Evolutionary conservation across 257 asterid genomes (phyloP).

Genomic region (Jaltomata sinuosa): DNA sequence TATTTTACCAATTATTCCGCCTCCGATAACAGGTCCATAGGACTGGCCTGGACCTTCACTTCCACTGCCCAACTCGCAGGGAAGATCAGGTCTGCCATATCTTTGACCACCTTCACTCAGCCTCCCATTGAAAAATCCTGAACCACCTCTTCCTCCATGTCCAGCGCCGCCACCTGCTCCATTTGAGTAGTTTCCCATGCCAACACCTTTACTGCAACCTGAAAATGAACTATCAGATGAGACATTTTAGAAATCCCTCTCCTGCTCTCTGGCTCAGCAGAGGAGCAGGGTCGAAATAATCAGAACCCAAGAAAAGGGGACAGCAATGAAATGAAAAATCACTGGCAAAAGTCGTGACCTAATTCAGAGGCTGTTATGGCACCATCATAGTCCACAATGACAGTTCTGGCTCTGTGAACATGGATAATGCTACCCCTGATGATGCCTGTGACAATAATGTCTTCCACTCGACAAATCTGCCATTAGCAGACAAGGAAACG

Average conservation of each 20-base stretch:
- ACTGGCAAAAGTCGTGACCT: conserved; percentile 33
- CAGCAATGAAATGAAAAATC: conserved; percentile 1
- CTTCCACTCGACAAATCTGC: conserved; percentile 96
- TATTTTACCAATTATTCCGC: conserved; percentile 55
- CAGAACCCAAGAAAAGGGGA: background rate
- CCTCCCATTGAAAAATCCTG: conserved; percentile 66
- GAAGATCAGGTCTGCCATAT: conserved; percentile 88
- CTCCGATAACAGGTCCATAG: conserved; percentile 75
- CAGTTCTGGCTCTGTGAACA: conserved; percentile 85
- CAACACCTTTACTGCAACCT: conserved; percentile 92
- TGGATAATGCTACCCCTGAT: conserved; percentile 88
- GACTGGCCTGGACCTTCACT: conserved; percentile 60
- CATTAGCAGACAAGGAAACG: conserved; percentile 10
- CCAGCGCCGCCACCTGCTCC: conserved; percentile 98
- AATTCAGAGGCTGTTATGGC: conserved; percentile 81
- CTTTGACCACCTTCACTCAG: conserved; percentile 70
- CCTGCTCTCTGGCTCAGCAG: background rate
- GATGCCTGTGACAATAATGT: conserved; percentile 68
- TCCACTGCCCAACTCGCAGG: conserved; percentile 96
- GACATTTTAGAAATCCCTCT: background rate
- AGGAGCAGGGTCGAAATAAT: conserved; percentile 6
- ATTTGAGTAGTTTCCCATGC: conserved; percentile 83
- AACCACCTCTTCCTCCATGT: conserved; percentile 98
- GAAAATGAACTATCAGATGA: conserved; percentile 17
- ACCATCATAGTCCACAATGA: conserved; percentile 70